phyloP scores from a whole-genome alignment of 2,329 filamentous ascomycete genomes.

The Fusarium nelsonii region DNA sequence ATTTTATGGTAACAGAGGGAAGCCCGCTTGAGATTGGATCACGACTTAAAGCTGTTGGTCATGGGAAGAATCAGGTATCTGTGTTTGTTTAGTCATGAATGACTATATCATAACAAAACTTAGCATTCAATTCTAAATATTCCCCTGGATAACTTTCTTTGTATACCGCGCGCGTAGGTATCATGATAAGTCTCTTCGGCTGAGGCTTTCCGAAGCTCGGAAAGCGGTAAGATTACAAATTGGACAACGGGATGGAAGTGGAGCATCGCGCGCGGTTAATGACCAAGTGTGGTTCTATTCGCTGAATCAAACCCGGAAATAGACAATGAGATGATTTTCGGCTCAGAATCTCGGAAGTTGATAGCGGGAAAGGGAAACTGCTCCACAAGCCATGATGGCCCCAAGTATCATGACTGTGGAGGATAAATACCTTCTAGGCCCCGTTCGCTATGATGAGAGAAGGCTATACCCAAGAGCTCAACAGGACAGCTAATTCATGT shows the following conservation, averaged over 20 bases:
- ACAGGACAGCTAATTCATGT: conserved; percentile 24
- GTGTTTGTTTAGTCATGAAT: conserved; percentile 6
- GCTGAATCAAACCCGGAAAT: not conserved
- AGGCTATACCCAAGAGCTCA: not conserved
- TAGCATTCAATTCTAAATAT: not conserved
- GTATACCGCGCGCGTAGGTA: not conserved
- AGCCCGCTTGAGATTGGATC: conserved; percentile 70
- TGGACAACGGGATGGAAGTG: conserved; percentile 6
- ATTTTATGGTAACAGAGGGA: conserved; percentile 74
- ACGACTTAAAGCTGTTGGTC: conserved; percentile 33
- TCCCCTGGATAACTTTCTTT: not conserved
- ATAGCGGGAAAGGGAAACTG: conserved; percentile 26
- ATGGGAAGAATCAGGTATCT: conserved; percentile 40
- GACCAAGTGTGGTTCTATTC: conserved; percentile 37
- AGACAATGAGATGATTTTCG: not conserved
- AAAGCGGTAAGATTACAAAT: conserved; percentile 39
- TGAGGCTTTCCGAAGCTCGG: conserved; percentile 8
- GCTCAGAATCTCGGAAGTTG: conserved; percentile 23
- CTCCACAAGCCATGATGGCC: conserved; percentile 42
- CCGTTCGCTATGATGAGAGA: conserved; percentile 9
- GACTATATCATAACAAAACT: not conserved
- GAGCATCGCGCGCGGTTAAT: conserved; percentile 49
- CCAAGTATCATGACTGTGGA: conserved; percentile 14
- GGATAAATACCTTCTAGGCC: conserved; percentile 34
- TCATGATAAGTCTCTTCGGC: not conserved